Conservation (phyloP, 352 stramenopile species). For the Pythium guiyangense region DNA sequence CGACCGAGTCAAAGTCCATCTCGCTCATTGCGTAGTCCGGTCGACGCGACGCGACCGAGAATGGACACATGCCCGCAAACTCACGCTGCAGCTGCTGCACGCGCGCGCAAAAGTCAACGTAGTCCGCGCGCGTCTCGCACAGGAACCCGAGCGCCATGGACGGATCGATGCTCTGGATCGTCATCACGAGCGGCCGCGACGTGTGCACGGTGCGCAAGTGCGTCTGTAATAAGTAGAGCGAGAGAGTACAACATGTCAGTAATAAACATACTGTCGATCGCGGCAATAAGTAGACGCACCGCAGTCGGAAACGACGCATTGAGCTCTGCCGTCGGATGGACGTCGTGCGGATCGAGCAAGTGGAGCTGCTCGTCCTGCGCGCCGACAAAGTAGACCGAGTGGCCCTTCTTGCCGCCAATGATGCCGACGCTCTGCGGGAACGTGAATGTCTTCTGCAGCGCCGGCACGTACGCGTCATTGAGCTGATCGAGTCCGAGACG, state of each 20-base stretch:
- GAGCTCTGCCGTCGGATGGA: slow-evolving; percentile 56
- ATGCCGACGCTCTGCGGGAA: slow-evolving; percentile 94
- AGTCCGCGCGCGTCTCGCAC: slow-evolving; percentile 72
- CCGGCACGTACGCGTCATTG: slow-evolving; percentile 23
- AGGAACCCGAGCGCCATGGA: slow-evolving; percentile 93
- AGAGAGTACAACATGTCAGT: too few relatives aligned
- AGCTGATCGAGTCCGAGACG: slow-evolving; percentile 88
- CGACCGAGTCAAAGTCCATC: too few relatives aligned
- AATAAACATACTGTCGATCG: too few relatives aligned
- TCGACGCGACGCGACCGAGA: too few relatives aligned
- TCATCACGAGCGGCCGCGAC: slow-evolving; percentile 64
- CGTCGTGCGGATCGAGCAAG: slow-evolving; percentile 81
- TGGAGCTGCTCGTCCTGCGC: slow-evolving; percentile 27
- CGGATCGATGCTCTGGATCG: slow-evolving; percentile 89
- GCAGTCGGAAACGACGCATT: slow-evolving; percentile 73
- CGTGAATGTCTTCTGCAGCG: slow-evolving; percentile 72
- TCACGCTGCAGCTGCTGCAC: too few relatives aligned
- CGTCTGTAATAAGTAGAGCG: slow-evolving; percentile 21
- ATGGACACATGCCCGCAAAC: too few relatives aligned
- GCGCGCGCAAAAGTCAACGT: slow-evolving; percentile 49
- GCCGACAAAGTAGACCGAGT: slow-evolving; percentile 96
- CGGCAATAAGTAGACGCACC: slow-evolving; percentile 17
- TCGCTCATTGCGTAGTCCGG: too few relatives aligned
- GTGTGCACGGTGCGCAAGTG: slow-evolving; percentile 54
- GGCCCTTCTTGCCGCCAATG: slow-evolving; percentile 91